A percentile compares a stretch with the other conserved stretches of the same genome.
Conservation (phyloP, 2,329 filamentous ascomycete genomes). For the Zymoseptoria ardabiliae region DNA sequence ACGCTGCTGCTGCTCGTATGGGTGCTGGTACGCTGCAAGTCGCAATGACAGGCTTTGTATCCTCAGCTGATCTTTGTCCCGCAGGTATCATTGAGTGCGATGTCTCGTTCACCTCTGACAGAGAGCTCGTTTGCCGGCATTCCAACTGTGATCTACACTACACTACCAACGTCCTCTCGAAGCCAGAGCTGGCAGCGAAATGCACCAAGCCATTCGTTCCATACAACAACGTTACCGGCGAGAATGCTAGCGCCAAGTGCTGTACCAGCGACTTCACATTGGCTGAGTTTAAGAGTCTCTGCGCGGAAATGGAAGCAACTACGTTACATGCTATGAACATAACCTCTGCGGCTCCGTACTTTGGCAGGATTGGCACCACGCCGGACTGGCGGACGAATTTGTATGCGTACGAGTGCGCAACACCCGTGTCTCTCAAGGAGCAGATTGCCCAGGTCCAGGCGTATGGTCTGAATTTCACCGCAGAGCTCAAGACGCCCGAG, state of each 20-base stretch:
- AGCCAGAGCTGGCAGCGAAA: conserved; percentile 56
- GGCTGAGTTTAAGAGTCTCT: conserved; percentile 59
- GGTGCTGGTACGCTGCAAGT: conserved; percentile 44
- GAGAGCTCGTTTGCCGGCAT: conserved; percentile 60
- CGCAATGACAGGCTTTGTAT: background rate
- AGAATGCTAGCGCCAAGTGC: conserved; percentile 57
- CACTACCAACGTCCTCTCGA: conserved; percentile 59
- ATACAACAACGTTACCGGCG: conserved; percentile 17
- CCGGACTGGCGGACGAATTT: conserved; percentile 58
- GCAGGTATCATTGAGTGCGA: conserved; percentile 56
- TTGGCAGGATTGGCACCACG: conserved; percentile 38
- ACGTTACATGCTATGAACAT: conserved; percentile 53
- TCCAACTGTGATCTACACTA: conserved; percentile 61
- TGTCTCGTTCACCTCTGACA: conserved; percentile 59
- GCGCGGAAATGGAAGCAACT: conserved; percentile 62
- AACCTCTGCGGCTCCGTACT: conserved; percentile 41
- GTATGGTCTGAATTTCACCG: conserved; percentile 56
- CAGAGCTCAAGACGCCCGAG: conserved; percentile 57
- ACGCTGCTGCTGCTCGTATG: conserved; percentile 58
- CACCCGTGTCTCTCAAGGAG: conserved; percentile 53
- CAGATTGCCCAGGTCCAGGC: conserved; percentile 54
- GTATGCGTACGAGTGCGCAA: conserved; percentile 54
- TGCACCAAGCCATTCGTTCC: conserved; percentile 57
- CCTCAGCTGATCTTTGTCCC: background rate
- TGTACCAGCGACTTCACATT: conserved; percentile 66